Evolutionary conservation across 2,329 filamentous ascomycete species (phyloP), one percentile per base, ranked within the genome.

Genomic region (Aureobasidium sp.): DNA sequence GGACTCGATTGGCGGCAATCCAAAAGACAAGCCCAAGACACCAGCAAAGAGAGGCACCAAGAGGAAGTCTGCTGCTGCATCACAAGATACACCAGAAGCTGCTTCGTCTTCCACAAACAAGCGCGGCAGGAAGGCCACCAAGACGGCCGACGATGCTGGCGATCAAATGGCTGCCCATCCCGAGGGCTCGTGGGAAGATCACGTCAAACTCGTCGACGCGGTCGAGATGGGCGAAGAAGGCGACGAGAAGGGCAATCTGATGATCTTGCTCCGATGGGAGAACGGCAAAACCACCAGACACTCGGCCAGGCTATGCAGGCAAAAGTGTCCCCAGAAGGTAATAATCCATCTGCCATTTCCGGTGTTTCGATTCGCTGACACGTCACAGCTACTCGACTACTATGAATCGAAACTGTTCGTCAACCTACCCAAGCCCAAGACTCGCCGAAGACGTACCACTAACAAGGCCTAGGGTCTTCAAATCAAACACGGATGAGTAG

Each of bases 281-380:
- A 82, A 85, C 56, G 82, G 81, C 7, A 74, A 80, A 42, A 90
- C 88, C 72, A 87, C 85, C 1, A 83, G 86, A 63, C 87, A 91
- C 62, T 76, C 80, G 8, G 81, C 87, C 14, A 67, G 74, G 17
- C 76, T 83, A 12, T 77, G 90, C 6, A 87, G 90, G 62, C 78
- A 82, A 62, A 84, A 88, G 60, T 90, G 86, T 60, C 88, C 88
- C 0, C 87, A 91, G 64, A 87, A 84, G 77, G 85, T 85, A 66
- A 12, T 12, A n/a, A n/a, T 22, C 16, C 27, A 8, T 4, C 3
- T 48, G 2, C 22, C 19, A 7, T 7, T 17, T 17, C 21, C 7
- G 19, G 3, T 7, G 3, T 27, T 22, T 11, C 24, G 10, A 19
- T 19, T 3, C 27, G 17, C 50, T 42, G 17, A 48, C 16, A 19